A percentile compares a stretch with the other conserved stretches of the same genome.
Conservation (phyloP, 305 asterid genomes). For the Stenogyne calaminthoides region DNA sequence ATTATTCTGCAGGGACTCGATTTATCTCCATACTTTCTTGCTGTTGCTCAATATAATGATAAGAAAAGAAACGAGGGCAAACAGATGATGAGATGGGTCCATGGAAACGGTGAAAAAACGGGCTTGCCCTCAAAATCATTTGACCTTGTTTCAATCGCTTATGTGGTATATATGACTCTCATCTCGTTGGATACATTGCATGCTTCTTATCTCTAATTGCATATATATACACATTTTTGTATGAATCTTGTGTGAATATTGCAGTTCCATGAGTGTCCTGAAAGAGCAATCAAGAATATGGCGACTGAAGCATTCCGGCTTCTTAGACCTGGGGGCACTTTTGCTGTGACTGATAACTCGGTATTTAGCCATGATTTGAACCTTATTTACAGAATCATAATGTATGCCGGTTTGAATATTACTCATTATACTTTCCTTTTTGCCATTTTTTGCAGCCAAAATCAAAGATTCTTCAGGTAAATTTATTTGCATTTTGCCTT, state of each 20-base stretch:
- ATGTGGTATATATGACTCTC: constrained; percentile 55
- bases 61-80: constrained; percentile 46
- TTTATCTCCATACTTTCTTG: constrained; percentile 86
- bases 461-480: constrained; percentile 94
- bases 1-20: constrained; percentile 70
- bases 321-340: constrained; percentile 90
- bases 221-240: not conserved
- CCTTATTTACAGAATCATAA: not conserved
- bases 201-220: not conserved
- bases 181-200: not conserved
- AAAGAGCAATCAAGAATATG: constrained; percentile 74
- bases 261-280: constrained; percentile 95
- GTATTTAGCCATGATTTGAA: constrained; percentile 38
- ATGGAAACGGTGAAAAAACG: constrained; percentile 85
- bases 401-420: constrained; percentile 7
- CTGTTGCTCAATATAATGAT: constrained; percentile 86
- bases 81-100: constrained; percentile 66
- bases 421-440: constrained; percentile 27
- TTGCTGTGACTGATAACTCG: constrained; percentile 87
- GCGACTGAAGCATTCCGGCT: constrained; percentile 72
- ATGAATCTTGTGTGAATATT: constrained; percentile 1
- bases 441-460: constrained; percentile 72
- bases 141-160: constrained; percentile 86
- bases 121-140: constrained; percentile 84
- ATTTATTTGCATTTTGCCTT: not conserved